Evolutionary conservation across 768 basidiomycete genomes (phyloP).

Genomic region (Pleurotus platypus): DNA sequence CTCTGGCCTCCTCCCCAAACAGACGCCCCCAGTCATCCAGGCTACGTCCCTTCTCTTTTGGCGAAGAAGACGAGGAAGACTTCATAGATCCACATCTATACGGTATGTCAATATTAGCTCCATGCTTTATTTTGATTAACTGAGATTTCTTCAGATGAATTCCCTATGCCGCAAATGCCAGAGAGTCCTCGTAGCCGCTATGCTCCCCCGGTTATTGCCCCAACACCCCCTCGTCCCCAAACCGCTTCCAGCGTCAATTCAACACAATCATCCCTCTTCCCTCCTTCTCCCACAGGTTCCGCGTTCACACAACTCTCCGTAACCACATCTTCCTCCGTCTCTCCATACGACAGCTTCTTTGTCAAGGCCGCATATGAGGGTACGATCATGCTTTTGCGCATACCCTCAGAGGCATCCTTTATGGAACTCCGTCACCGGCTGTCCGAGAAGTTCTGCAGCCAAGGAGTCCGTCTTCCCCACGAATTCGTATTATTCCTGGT

Average conservation of each 20-base stretch:
- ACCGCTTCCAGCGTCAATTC: constrained; percentile 23
- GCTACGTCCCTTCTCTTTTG: constrained; percentile 35
- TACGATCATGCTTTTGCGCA: constrained; percentile 60
- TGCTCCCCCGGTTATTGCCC: background rate
- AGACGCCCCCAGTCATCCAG: constrained; percentile 19
- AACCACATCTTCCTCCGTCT: constrained; percentile 22
- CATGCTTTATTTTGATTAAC: constrained; percentile 2
- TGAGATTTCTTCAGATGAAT: constrained; percentile 26
- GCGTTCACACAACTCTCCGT: constrained; percentile 23
- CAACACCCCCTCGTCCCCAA: constrained; percentile 17
- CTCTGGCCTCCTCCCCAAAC: constrained; percentile 6
- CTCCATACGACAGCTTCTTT: constrained; percentile 27
- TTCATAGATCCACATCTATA: constrained; percentile 27
- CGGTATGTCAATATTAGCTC: constrained; percentile 22
- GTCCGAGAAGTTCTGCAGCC: constrained; percentile 60
- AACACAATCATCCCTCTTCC: constrained; percentile 9
- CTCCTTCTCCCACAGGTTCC: constrained; percentile 18
- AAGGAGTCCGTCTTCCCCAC: constrained; percentile 47
- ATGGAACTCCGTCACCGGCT: constrained; percentile 54
- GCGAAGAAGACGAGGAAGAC: constrained; percentile 34
- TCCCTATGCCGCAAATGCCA: constrained; percentile 22
- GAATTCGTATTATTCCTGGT: constrained; percentile 55
- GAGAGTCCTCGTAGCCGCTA: background rate
- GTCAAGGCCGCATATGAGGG: constrained; percentile 67
- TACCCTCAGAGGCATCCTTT: constrained; percentile 41